phyloP scores from a whole-genome alignment of 1,139 yeast genomes.

The Hansenula lynferdii region DNA sequence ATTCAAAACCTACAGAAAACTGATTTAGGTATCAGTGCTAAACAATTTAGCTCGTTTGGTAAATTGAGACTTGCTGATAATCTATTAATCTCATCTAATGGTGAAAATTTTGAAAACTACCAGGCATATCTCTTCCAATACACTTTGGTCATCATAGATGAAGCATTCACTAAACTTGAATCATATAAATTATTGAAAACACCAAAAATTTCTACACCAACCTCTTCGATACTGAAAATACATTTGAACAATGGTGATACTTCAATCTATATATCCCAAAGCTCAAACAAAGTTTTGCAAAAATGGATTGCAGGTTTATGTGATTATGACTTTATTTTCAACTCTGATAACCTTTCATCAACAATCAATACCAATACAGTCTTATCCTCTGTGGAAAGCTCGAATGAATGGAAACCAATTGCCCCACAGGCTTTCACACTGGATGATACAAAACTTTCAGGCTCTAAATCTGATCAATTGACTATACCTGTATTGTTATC shows the following conservation, averaged over 20 bases:
- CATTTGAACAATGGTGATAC: slow-evolving; percentile 9
- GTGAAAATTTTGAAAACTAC: slow-evolving; percentile 16
- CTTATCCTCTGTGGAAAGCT: background rate
- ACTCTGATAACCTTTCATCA: slow-evolving; percentile 25
- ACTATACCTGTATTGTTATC: slow-evolving; percentile 23
- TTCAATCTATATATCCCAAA: slow-evolving; percentile 20
- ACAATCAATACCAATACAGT: slow-evolving; percentile 22
- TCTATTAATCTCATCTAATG: slow-evolving; percentile 17
- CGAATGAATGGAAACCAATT: slow-evolving; percentile 1
- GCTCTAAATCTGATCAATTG: slow-evolving; percentile 11
- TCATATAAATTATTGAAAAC: slow-evolving; percentile 7
- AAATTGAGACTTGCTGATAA: slow-evolving; percentile 29
- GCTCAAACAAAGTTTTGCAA: slow-evolving; percentile 23
- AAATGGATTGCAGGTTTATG: slow-evolving; percentile 34
- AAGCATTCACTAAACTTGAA: slow-evolving; percentile 7
- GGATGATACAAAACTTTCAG: background rate
- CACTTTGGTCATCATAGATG: slow-evolving; percentile 10
- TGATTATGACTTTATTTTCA: slow-evolving; percentile 25
- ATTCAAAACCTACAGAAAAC: too few relatives aligned
- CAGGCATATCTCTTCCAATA: slow-evolving; percentile 28
- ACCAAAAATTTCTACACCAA: slow-evolving; percentile 19
- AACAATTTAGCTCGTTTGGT: slow-evolving; percentile 26
- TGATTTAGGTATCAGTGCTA: slow-evolving; percentile 5
- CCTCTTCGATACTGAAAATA: slow-evolving; percentile 15
- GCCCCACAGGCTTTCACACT: background rate